Conservation (phyloP, 257 asterid species). For the Agastache rugosa region DNA sequence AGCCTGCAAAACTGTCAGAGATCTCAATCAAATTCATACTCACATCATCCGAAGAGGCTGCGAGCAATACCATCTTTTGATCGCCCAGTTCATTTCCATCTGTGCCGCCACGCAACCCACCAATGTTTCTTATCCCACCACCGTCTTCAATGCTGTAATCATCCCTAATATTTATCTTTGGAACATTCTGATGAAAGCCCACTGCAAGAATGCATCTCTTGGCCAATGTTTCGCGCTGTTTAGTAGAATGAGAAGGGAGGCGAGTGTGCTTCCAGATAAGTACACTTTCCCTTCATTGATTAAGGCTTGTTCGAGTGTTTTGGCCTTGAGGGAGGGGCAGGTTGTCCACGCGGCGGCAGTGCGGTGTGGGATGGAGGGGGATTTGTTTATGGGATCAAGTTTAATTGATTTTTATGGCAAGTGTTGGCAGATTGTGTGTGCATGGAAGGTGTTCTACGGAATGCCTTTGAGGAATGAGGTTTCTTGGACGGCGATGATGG, state of each 20-base stretch:
- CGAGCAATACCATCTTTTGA: conserved; percentile 62
- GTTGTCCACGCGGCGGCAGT: conserved; percentile 60
- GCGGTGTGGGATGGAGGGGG: conserved; percentile 58
- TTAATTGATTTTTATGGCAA: conserved; percentile 78
- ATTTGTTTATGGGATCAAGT: conserved; percentile 66
- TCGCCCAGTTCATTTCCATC: conserved; percentile 58
- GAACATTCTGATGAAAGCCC: conserved; percentile 62
- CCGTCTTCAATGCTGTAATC: conserved; percentile 52
- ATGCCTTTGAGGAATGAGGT: conserved; percentile 63
- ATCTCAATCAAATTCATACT: conserved; percentile 57
- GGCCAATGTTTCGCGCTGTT: conserved; percentile 48
- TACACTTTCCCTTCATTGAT: conserved; percentile 68
- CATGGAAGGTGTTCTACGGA: conserved; percentile 62
- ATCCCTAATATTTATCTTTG: conserved; percentile 66
- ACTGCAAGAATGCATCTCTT: conserved; percentile 47
- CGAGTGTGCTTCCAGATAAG: conserved; percentile 54
- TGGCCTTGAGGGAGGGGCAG: conserved; percentile 65
- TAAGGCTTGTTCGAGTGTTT: conserved; percentile 51
- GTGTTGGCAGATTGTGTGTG: conserved; percentile 59
- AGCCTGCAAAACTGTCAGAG: conserved; percentile 51
- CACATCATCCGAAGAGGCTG: conserved; percentile 62
- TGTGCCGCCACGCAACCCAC: conserved; percentile 45
- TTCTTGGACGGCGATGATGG: conserved; percentile 77
- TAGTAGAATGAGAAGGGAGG: conserved; percentile 46
- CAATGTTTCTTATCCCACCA: conserved; percentile 47